Evolutionary conservation across 2,329 filamentous ascomycete genomes (phyloP).

Genomic region (Periconia digitata): DNA sequence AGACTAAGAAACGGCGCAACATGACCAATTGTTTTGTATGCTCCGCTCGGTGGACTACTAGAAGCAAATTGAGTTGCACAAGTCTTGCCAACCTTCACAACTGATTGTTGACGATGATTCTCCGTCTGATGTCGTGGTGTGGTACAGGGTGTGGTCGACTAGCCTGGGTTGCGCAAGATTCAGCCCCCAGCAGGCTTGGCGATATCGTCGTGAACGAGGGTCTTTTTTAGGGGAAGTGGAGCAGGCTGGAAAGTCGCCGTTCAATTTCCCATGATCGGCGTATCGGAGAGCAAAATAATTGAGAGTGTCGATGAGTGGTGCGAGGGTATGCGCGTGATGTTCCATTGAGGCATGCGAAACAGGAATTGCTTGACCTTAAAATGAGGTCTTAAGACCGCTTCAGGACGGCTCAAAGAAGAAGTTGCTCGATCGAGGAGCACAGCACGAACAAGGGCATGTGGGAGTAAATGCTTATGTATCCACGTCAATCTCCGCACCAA

Average conservation of each 20-base stretch:
- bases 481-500: background rate
- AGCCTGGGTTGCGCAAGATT: background rate
- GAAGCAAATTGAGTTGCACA: background rate
- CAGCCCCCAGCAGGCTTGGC: background rate
- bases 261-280: background rate
- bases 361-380: background rate
- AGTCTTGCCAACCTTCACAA: background rate
- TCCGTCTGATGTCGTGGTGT: background rate
- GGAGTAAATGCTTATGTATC: background rate
- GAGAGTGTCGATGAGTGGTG: background rate
- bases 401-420: background rate
- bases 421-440: background rate
- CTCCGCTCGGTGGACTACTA: background rate
- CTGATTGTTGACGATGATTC: background rate
- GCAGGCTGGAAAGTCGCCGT: background rate
- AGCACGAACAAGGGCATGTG: background rate
- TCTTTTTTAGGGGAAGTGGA: background rate
- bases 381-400: background rate
- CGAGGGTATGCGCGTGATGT: background rate
- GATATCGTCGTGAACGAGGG: background rate
- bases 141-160: too few relatives aligned
- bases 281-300: background rate
- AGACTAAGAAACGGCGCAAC: background rate
- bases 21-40: background rate
- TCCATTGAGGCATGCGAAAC: background rate